Evolutionary conservation across 352 stramenopile species (phyloP).

Genomic region (Pythium periplocum): DNA sequence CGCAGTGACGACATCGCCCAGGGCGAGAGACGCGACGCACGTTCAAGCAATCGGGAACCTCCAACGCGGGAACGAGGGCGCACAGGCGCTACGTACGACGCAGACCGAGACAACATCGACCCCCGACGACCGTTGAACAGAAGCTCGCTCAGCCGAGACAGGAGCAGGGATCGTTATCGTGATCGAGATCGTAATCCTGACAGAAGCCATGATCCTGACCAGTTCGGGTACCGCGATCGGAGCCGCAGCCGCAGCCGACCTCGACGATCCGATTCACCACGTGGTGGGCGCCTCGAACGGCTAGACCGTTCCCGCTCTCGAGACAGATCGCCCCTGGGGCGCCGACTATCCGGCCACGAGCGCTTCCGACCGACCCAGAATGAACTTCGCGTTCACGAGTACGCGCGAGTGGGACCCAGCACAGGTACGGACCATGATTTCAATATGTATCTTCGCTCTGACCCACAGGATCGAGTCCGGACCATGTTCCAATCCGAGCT

Average conservation of each 20-base stretch:
- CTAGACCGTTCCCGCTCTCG: conserved; percentile 1
- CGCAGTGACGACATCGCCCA: not conserved
- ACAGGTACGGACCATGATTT: conserved; percentile 3
- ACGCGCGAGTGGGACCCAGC: not conserved
- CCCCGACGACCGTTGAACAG: too few relatives aligned
- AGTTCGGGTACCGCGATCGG: too few relatives aligned
- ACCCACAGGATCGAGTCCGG: conserved; percentile 5
- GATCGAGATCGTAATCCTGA: too few relatives aligned
- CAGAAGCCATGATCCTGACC: too few relatives aligned
- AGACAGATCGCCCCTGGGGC: conserved; percentile 1
- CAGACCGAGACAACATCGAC: not conserved
- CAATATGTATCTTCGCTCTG: not conserved
- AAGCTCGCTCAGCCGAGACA: too few relatives aligned
- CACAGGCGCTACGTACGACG: not conserved
- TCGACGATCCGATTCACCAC: too few relatives aligned
- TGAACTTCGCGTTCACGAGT: not conserved
- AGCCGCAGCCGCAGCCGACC: too few relatives aligned
- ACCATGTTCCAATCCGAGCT: conserved; percentile 3
- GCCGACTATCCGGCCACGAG: not conserved
- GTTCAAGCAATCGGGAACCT: too few relatives aligned
- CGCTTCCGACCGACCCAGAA: conserved; percentile 1
- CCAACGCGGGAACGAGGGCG: not conserved
- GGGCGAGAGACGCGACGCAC: too few relatives aligned
- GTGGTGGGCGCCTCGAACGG: not conserved
- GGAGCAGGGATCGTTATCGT: too few relatives aligned